These are phyloP conservation scores for Populus ilicifolia DNA, from an alignment of 345 rosid genomes.

Conservation along the genomic window DNA sequence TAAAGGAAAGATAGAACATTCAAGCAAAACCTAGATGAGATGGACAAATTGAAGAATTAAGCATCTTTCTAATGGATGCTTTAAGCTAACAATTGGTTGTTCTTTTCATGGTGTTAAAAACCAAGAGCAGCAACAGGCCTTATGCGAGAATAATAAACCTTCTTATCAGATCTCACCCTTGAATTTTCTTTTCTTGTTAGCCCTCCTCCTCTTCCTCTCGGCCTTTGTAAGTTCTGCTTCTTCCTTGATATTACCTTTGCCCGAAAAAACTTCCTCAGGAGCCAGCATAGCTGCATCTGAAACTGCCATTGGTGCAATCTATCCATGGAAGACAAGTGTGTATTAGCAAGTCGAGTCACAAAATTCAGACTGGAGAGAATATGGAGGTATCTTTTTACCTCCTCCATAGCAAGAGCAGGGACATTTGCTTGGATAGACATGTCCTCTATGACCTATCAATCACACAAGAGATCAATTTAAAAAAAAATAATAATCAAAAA, in stretches of 20 bases:
- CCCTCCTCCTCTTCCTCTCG: constrained; percentile 95
- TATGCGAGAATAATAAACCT: background rate
- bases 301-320: constrained; percentile 91
- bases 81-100: background rate
- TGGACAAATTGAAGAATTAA: background rate
- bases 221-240: constrained; percentile 75
- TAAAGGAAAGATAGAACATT: background rate
- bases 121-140: background rate
- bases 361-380: background rate
- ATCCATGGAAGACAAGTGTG: constrained; percentile 21
- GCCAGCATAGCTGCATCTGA: constrained; percentile 98
- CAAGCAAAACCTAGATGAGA: background rate
- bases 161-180: constrained; percentile 49
- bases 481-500: too few species aligned
- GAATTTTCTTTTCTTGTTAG: constrained; percentile 83
- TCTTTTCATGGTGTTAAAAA: background rate
- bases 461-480: constrained; percentile 5
- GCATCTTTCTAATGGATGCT: background rate
- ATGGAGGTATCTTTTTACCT: constrained; percentile 41
- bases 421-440: constrained; percentile 82
- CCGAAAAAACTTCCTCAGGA: constrained; percentile 84
- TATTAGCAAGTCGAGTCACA: constrained; percentile 1
- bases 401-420: constrained; percentile 98
- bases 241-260: constrained; percentile 82
- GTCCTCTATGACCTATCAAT: constrained; percentile 73